Base-by-base conservation (phyloP, 208 protist species). In the Naegleria fowleri region DNA sequence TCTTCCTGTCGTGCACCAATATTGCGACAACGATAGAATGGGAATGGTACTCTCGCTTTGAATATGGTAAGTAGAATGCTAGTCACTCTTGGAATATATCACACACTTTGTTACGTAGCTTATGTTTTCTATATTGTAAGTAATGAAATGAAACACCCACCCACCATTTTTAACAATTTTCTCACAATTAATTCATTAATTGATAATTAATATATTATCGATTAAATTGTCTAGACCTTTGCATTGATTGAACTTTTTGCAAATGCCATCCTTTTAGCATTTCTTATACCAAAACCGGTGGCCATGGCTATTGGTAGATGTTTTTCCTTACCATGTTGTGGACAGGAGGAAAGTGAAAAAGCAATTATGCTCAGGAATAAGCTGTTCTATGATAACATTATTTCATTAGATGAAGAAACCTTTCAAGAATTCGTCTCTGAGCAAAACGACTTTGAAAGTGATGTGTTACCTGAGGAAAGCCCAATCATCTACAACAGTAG, bases 121-220 rank as follows among this genome's bases (percentile, higher is more conserved):
- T 79, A 79, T 36, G 67, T 79, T 13, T 79, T 79, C n/a, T 79
- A 79, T 79, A 79, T 79, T 79, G 67, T 79, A 79, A 79, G 67
- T 76, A 29, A 76, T 79, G 19, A 36, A 36, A 15, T 36, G 0
- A 36, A 33, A 9, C 36, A 36, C 67, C 0, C 13, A 48, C 7
- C 43, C 43, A 7, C 5, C 7, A 48, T 48, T 48, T 48, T 7
- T 48, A 48, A 48, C 7, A 48, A 48, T 48, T 48, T 48, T 48
- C 43, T 9, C 43, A n/a, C n/a, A n/a, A n/a, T n/a, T n/a, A n/a
- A n/a, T n/a, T n/a, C n/a, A n/a, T n/a, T n/a, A n/a, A n/a, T n/a
- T n/a, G n/a, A n/a, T n/a, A n/a, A n/a, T n/a, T n/a, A n/a, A n/a
- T n/a, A n/a, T n/a, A n/a, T 76, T 25, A 5, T 4, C 6, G 6